Base-by-base conservation (phyloP, 805 yeast species). In the Deakozyma indianensis region DNA sequence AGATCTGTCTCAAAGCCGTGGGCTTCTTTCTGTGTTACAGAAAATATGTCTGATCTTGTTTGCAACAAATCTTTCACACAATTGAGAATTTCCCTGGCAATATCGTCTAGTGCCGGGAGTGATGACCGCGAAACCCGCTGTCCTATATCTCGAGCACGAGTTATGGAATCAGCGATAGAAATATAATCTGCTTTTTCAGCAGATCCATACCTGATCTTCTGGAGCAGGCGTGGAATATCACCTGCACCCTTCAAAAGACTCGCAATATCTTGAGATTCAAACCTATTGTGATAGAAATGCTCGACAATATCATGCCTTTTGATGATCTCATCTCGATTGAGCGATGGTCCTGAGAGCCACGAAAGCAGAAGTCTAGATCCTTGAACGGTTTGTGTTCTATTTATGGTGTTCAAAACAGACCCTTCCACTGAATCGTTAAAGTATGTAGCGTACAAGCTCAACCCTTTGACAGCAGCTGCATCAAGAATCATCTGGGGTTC, bases 331-430 rank as follows among this genome's bases (percentile, higher is more conserved):
- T 57, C 52, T 1, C 73, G 53, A 52, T 81, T 74, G 4, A 81
- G 68, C 0, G 83, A 71, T 0, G 96, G 96, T 1, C 85, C 77
- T 27, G 82, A 71, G 3, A 88, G 61, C 95, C 96, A 86, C 45
- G 78, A 77, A 2, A 78, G 71, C 14, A 88, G 62, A 16, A 81
- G 56, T 42, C 96, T 64, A 0, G 92, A 67, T 0, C 96, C 96
- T 0, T 88, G 77, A 1, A 78, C 70, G 0, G 96, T 85, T 2
- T 74, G 75, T 0, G 96, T 87, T 46, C 79, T 63, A 48, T 75
- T 73, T 3, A 88, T 71, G 0, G 82, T 71, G 15, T 75, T 72
- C 2, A 83, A 64, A 21, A 88, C 59, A 0, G 94, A 78, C 0
- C 94, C 94, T 4, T 69, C 70, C 18, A 61, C 66, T 16, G 75